phyloP scores from a whole-genome alignment of 352 stramenopile species.

The Globisporangium nunn region DNA sequence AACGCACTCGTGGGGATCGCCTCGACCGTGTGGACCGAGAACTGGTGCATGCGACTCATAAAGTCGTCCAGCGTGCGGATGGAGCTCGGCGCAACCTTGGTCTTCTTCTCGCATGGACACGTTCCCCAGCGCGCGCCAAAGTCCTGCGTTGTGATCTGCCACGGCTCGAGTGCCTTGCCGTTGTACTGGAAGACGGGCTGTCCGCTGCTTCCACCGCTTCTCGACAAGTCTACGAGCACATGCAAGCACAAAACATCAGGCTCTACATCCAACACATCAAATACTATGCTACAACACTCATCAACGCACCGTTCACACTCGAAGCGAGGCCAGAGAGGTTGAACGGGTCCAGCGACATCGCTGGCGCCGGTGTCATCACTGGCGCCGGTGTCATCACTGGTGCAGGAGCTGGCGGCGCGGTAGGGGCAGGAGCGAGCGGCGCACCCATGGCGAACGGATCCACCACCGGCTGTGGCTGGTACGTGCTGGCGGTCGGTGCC shows the following conservation, averaged over 20 bases:
- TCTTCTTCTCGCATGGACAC: conserved; percentile 80
- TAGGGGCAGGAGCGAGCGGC: conserved; percentile 18
- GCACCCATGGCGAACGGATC: conserved; percentile 65
- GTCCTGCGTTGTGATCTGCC: conserved; percentile 84
- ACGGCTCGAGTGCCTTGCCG: conserved; percentile 66
- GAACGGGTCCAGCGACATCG: conserved; percentile 57
- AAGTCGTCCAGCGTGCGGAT: conserved; percentile 83
- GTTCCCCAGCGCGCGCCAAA: conserved; percentile 81
- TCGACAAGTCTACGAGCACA: conserved; percentile 24
- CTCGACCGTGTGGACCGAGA: conserved; percentile 80
- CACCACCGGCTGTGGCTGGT: conserved; percentile 18
- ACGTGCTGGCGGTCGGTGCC: conserved; percentile 18
- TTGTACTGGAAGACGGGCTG: conserved; percentile 71
- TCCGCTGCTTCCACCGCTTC: conserved; percentile 13
- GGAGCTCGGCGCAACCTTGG: conserved; percentile 72
- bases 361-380: conserved; percentile 11
- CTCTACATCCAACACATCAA: background rate
- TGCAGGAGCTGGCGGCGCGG: conserved; percentile 12
- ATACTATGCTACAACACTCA: background rate
- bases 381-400: conserved; percentile 13
- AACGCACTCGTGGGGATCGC: conserved; percentile 79
- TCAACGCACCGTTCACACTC: conserved; percentile 57
- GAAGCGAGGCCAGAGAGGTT: conserved; percentile 61
- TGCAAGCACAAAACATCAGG: background rate
- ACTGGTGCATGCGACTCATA: conserved; percentile 67